Evolutionary conservation across 495 filamentous ascomycete genomes (phyloP).

Genomic region (Aspergillus campestris): DNA sequence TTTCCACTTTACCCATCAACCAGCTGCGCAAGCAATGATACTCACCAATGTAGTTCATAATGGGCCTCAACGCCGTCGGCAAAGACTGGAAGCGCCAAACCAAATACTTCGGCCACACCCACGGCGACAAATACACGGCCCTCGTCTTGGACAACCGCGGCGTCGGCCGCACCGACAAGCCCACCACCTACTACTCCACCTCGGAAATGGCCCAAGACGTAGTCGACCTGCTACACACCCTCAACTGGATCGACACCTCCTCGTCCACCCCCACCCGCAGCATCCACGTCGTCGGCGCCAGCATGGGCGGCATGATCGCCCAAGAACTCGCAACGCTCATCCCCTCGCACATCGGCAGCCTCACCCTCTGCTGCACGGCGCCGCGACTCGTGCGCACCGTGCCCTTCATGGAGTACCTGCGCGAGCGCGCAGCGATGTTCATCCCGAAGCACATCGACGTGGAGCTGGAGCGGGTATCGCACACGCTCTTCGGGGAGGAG

Average conservation of each 20-base stretch:
- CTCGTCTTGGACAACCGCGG: slow-evolving; percentile 68
- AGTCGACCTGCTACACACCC: slow-evolving; percentile 56
- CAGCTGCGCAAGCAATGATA: too few species aligned
- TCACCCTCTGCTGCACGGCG: slow-evolving; percentile 62
- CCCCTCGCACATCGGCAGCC: slow-evolving; percentile 52
- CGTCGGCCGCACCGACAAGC: slow-evolving; percentile 70
- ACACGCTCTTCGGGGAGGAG: slow-evolving; percentile 47
- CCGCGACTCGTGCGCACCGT: slow-evolving; percentile 57
- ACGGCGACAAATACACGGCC: slow-evolving; percentile 54
- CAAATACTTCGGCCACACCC: slow-evolving; percentile 61
- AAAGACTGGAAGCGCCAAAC: slow-evolving; percentile 71
- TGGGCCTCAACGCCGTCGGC: slow-evolving; percentile 20
- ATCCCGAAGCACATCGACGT: slow-evolving; percentile 58
- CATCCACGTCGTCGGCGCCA: slow-evolving; percentile 65
- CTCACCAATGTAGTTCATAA: slow-evolving; percentile 16
- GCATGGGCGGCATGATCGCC: slow-evolving; percentile 82
- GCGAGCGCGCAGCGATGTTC: slow-evolving; percentile 52
- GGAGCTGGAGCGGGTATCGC: slow-evolving; percentile 45
- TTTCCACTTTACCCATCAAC: too few species aligned
- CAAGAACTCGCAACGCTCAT: slow-evolving; percentile 65
- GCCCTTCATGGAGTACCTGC: slow-evolving; percentile 55
- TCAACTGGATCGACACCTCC: slow-evolving; percentile 47
- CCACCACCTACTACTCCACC: slow-evolving; percentile 34
- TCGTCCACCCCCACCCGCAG: slow-evolving; percentile 47
- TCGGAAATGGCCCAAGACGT: slow-evolving; percentile 52